Evolutionary conservation across 345 rosid species (phyloP).

Genomic region (Durio zibethinus): DNA sequence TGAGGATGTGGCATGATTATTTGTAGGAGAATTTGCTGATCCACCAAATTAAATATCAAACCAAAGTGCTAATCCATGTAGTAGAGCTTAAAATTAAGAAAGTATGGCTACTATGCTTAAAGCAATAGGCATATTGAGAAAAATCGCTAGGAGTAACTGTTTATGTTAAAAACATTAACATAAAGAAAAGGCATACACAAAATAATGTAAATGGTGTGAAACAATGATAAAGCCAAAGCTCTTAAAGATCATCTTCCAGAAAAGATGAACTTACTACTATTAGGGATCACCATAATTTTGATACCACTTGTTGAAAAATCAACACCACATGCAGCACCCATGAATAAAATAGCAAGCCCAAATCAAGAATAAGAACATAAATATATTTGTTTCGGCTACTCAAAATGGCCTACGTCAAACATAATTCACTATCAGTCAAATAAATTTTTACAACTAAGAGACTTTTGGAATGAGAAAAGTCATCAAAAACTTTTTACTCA

Average conservation of each 20-base stretch:
- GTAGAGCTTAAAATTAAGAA: constrained; percentile 56
- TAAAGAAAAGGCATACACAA: background rate
- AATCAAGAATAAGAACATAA: too few relatives aligned
- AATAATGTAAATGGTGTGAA: background rate
- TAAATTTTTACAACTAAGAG: too few relatives aligned
- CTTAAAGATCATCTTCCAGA: background rate
- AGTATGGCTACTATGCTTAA: background rate
- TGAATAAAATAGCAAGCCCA: too few relatives aligned
- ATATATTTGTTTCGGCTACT: too few relatives aligned
- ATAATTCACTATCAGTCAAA: too few relatives aligned
- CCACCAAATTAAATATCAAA: constrained; percentile 81
- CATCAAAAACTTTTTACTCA: too few relatives aligned
- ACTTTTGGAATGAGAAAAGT: too few relatives aligned
- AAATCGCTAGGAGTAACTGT: background rate
- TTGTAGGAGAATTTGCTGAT: constrained; percentile 42
- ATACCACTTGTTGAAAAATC: too few relatives aligned
- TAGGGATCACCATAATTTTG: too few relatives aligned
- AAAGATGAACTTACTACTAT: too few relatives aligned
- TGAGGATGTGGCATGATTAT: constrained; percentile 26
- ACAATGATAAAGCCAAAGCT: background rate
- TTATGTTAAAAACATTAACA: background rate
- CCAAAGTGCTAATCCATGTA: constrained; percentile 99
- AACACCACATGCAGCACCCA: too few relatives aligned
- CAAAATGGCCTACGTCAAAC: too few relatives aligned
- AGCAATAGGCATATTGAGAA: background rate